These are phyloP conservation scores for Rutstroemia sp. DNA, from an alignment of 2,329 filamentous ascomycete genomes.

Conservation along the genomic window DNA sequence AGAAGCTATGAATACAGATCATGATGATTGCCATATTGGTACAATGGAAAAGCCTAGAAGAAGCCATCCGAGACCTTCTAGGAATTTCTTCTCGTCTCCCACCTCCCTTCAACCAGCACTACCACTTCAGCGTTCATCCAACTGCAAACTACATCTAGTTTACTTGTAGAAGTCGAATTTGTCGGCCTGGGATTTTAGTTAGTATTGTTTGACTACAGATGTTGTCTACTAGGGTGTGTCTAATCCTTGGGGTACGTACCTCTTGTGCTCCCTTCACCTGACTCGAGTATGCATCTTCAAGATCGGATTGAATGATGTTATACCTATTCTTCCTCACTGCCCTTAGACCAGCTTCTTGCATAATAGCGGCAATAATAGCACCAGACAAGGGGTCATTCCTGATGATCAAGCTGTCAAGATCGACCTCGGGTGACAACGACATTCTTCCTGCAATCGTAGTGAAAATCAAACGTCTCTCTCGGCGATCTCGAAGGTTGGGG, in stretches of 20 bases:
- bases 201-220: background rate
- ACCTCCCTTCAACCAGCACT: background rate
- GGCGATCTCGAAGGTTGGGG: conserved; percentile 85
- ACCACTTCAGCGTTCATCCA: background rate
- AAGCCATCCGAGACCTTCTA: background rate
- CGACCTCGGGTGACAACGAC: conserved; percentile 93
- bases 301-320: conserved; percentile 95
- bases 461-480: conserved; percentile 95
- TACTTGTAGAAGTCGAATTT: conserved; percentile 94
- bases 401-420: conserved; percentile 92
- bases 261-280: conserved; percentile 83
- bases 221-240: conserved; percentile 18
- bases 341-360: conserved; percentile 94
- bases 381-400: conserved; percentile 93
- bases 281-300: conserved; percentile 94
- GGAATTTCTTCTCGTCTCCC: background rate
- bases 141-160: background rate
- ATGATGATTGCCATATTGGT: background rate
- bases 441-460: conserved; percentile 95
- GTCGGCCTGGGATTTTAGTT: conserved; percentile 43
- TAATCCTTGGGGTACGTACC: conserved; percentile 40
- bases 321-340: conserved; percentile 97
- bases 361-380: conserved; percentile 95
- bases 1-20: background rate
- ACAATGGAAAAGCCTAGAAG: background rate